phyloP scores from a whole-genome alignment of 2,329 filamentous ascomycete genomes.

The Paecilomyces sp. region DNA sequence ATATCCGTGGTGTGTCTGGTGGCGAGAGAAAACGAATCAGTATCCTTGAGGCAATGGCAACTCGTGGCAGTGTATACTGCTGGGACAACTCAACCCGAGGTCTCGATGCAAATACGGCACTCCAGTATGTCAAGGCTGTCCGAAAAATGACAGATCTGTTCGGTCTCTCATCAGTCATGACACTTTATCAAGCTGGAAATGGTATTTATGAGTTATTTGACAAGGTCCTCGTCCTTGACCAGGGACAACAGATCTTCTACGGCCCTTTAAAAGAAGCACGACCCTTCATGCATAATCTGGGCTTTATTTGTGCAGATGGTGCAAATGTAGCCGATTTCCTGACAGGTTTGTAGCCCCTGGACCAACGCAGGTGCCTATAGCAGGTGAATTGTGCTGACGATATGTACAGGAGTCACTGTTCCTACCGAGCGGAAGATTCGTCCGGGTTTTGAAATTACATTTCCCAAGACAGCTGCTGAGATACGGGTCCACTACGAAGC shows the following conservation, averaged over 20 bases:
- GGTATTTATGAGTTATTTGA: constrained; percentile 57
- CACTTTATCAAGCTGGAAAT: constrained; percentile 49
- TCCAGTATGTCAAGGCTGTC: constrained; percentile 50
- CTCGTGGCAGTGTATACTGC: not conserved
- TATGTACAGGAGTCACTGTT: too few relatives aligned
- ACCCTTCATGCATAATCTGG: constrained; percentile 65
- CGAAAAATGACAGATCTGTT: constrained; percentile 43
- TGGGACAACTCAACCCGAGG: constrained; percentile 48
- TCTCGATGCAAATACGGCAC: constrained; percentile 48
- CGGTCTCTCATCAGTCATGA: constrained; percentile 45
- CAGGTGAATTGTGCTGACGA: too few relatives aligned
- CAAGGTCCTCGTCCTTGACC: constrained; percentile 65
- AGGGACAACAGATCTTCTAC: constrained; percentile 71
- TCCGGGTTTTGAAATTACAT: too few relatives aligned
- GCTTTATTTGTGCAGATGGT: constrained; percentile 62
- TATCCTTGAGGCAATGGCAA: constrained; percentile 44
- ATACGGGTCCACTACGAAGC: too few relatives aligned
- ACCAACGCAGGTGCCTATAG: too few relatives aligned
- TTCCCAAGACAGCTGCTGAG: too few relatives aligned
- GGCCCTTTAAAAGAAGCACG: constrained; percentile 57
- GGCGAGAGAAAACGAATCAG: constrained; percentile 56
- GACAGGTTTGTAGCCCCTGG: too few relatives aligned
- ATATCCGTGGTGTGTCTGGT: constrained; percentile 55
- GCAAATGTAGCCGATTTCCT: constrained; percentile 75
- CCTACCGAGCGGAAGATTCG: too few relatives aligned